Base-by-base conservation (phyloP, 2,329 filamentous ascomycete species). In the Colletotrichum sp. region DNA sequence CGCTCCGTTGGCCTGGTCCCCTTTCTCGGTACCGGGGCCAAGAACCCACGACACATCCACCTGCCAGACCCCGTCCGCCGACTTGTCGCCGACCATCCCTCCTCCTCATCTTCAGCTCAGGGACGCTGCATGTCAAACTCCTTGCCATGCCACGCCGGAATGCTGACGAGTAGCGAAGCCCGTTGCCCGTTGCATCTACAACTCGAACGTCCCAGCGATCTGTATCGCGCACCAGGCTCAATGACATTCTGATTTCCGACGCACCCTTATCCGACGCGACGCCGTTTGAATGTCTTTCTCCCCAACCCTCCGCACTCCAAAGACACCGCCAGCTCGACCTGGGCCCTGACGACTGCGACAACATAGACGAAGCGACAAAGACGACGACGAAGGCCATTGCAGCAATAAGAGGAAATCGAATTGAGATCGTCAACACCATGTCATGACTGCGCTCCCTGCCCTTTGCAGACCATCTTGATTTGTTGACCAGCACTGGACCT, bases 211-310 rank as follows among this genome's bases (percentile, higher is more conserved):
- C 24, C 55, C 55, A 18, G 24, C 24, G 28, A 58, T 58, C 55
- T 58, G 26, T 58, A 16, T 26, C 7, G 55, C 13, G 34, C 52
- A 58, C 16, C 32, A 32, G 8, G 18, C 21, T 12, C 21, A 65
- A 56, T 18, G 32, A 21, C 30, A 21, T 38, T 21, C 61, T 52
- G 61, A 56, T 67, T 32, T 13, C 12, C 26, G 26, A 28, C 14
- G 32, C 18, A 56, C 28, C 16, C 56, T 32, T 48, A 36, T 43
- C 26, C 43, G 32, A 48, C 69, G 55, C 69, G 38, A 32, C 32
- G 26, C 32, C 38, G 62, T 75, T 72, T 61, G 69, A 67, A 67
- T 75, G 62, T 69, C 61, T 75, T 43, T 28, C 32, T 67, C 62
- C n/a, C 69, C n/a, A 56, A 38, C 26, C 30, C 55, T 10, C 26